Base-by-base conservation (phyloP, 148 eudicot species). In the Arctostaphylos glauca region DNA sequence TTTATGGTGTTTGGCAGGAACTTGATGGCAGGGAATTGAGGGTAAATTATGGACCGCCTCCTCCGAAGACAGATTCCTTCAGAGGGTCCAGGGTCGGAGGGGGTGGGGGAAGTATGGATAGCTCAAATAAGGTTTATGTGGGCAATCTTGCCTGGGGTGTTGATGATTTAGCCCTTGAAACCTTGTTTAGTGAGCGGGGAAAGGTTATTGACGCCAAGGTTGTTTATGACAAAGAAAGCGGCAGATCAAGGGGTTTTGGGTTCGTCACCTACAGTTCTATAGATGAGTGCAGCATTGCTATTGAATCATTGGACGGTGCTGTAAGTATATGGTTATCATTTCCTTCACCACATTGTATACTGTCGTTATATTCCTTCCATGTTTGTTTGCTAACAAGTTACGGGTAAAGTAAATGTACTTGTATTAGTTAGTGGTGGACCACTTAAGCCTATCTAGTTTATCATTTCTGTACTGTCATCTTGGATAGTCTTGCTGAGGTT, bases 191-290 rank as follows among this genome's bases (percentile, higher is more conserved):
- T 74, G 97, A 93, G 76, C 88, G 87, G 38, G 99, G 99, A 49
- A 82, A 90, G 74, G 98, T 96, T 52, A 47, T 88, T 87, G 99
- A 96, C 47, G 98, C 97, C 14, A 92, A 85, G 84, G 99, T 96
- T 73, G 92, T 96, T 60, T 91, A 90, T 83, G 99, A 96, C 82
- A 92, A 98, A 82, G 98, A 96, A 2, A 94, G 89, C 55, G 98
- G 99, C 52, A 93, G 96, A 81, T 96, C 99, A 67, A 92, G 95
- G 91, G 99, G 99, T 49, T 96, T 96, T 81, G 99, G 99, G 38
- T 96, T 96, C 77, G 97, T 96, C 7, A 93, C 98, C 38, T 94
- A 83, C 78, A 83, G 91, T 59, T 88, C 96, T 18, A 84, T 94
- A 19, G 90, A 90, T 23, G 97, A 96, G 90, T 97, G 92, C 86